Percentiles rank a stretch among this genome's conserved stretches.
Evolutionary conservation across 163 green algal species (phyloP).

Genomic region (Chlorella variabilis): DNA sequence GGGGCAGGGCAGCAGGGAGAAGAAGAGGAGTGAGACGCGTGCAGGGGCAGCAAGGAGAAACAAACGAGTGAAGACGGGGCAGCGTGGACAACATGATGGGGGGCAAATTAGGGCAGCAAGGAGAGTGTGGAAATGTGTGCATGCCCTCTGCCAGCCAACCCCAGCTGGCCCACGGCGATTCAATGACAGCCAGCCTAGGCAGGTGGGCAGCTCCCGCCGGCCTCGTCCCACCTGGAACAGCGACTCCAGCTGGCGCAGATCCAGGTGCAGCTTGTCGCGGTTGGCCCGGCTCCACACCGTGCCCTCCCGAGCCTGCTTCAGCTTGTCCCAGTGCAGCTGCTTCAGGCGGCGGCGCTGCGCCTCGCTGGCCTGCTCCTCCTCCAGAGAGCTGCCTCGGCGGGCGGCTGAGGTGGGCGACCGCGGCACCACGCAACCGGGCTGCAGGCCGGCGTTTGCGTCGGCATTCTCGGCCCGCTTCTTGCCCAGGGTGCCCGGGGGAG

Average conservation of each 20-base stretch:
- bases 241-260: constrained; percentile 67
- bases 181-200: too few relatives aligned
- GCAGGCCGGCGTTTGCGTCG: neutral
- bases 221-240: constrained; percentile 71
- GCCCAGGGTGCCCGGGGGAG: constrained; percentile 23
- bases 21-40: too few relatives aligned
- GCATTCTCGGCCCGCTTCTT: constrained; percentile 25
- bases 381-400: neutral
- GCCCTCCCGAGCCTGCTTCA: constrained; percentile 59
- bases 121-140: too few relatives aligned
- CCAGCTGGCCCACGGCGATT: too few relatives aligned
- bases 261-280: constrained; percentile 40
- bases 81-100: too few relatives aligned
- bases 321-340: constrained; percentile 85
- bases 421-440: neutral
- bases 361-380: constrained; percentile 49
- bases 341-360: constrained; percentile 70
- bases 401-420: neutral
- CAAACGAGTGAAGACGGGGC: too few relatives aligned
- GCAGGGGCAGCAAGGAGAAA: too few relatives aligned
- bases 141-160: too few relatives aligned
- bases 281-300: constrained; percentile 60
- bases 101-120: too few relatives aligned
- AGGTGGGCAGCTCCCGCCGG: too few relatives aligned
- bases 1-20: too few relatives aligned